Evolutionary conservation across 176 grass and related monocot species (phyloP), one percentile per base, ranked within the genome.

Genomic region (Hyparrhenia diplandra): DNA sequence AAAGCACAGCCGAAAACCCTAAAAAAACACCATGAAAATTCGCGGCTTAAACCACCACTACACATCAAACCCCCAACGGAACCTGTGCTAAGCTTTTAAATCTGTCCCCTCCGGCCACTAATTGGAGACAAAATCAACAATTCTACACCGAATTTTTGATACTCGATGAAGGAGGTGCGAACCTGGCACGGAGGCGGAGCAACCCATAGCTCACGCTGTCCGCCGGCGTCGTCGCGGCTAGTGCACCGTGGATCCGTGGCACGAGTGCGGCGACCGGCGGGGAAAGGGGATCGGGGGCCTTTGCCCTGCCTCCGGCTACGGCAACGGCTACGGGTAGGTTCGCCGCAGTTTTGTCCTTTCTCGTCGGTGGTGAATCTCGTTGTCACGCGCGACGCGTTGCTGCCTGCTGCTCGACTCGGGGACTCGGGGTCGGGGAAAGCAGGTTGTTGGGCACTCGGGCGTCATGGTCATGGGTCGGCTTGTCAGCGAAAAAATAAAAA

Each of bases 101-200:
- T 32, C 23, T n/a, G 23, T 7, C 10, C 17, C 60, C 58, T 55
- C n/a, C 55, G 5, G 70, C n/a, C 28, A 25, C 65, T 20, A 87
- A 71, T 82, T n/a, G 60, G 63, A 40, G 37, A 27, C 21, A 34
- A 13, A 75, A 62, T 59, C 9, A 74, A 64, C 60, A 71, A 34
- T 45, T 24, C 1, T 10, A n/a, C 16, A 21, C 73, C 6, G 25
- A 61, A 64, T 36, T 70, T 78, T 41, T 57, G 28, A 37, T n/a
- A n/a, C n/a, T n/a, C n/a, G 20, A 69, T 36, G 43, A 31, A 30
- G 34, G 42, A 30, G 60, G 27, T 1, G 73, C 47, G 62, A 74
- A 93, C 94, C 94, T 89, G 88, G 94, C 31, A 93, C 83, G 68
- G 94, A 97, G 63, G 93, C 83, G 67, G 93, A 86, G 83, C 90